phyloP scores from a whole-genome alignment of 1,139 yeast genomes.

The Lodderomyces metapsilosis region DNA sequence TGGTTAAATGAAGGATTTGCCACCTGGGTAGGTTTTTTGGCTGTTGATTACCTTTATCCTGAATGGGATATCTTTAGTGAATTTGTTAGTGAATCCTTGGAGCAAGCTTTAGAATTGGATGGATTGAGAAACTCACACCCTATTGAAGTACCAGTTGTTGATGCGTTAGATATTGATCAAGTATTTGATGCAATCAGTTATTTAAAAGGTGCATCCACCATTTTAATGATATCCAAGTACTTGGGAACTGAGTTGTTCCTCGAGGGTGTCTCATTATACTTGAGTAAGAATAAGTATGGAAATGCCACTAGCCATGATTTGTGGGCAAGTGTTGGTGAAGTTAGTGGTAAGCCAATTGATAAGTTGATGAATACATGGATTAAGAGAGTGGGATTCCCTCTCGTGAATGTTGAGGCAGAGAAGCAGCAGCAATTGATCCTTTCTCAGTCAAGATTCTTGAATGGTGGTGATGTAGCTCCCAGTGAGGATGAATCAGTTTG shows the following conservation, averaged over 20 bases:
- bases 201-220: conserved; percentile 75
- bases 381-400: conserved; percentile 80
- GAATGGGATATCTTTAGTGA: conserved; percentile 86
- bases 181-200: conserved; percentile 84
- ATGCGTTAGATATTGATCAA: conserved; percentile 82
- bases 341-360: conserved; percentile 71
- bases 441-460: conserved; percentile 71
- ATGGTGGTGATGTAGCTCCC: conserved; percentile 73
- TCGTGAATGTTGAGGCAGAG: conserved; percentile 52
- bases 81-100: conserved; percentile 67
- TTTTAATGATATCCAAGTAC: conserved; percentile 69
- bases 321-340: conserved; percentile 75
- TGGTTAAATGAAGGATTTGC: conserved; percentile 93
- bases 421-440: conserved; percentile 46
- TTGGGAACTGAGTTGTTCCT: conserved; percentile 65
- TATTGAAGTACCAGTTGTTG: conserved; percentile 77
- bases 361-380: conserved; percentile 82
- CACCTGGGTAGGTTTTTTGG: conserved; percentile 83
- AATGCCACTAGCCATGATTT: conserved; percentile 80
- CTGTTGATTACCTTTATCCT: conserved; percentile 74
- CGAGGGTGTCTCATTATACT: conserved; percentile 69
- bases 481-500: conserved; percentile 70
- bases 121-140: conserved; percentile 79
- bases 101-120: conserved; percentile 69
- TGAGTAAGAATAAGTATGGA: conserved; percentile 66